A percentile compares a stretch with the other conserved stretches of the same genome.
Conservation (phyloP, 2,329 filamentous ascomycete genomes). For the Chrysosporium keratinophilum region DNA sequence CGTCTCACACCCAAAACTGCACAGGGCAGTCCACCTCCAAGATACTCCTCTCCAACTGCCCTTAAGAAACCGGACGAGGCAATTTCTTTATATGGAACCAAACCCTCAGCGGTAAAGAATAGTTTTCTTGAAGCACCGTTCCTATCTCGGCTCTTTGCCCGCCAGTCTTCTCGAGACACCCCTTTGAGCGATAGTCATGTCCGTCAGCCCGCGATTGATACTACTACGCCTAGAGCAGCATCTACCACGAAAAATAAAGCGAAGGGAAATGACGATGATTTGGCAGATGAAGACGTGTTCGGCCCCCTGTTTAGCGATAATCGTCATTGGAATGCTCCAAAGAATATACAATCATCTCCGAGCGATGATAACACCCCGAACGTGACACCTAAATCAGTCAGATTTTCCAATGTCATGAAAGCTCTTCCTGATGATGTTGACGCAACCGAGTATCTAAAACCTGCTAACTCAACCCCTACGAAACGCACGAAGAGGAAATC, state of each 20-base stretch:
- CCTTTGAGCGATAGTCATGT: background rate
- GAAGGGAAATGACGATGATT: background rate
- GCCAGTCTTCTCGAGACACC: background rate
- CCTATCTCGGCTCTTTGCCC: background rate
- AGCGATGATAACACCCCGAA: background rate
- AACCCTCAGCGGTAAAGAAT: background rate
- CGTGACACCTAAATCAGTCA: background rate
- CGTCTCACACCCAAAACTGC: background rate
- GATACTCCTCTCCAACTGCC: background rate
- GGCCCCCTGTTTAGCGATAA: background rate
- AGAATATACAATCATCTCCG: background rate
- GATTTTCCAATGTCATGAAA: background rate
- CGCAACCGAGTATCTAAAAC: background rate
- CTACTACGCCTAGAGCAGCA: background rate
- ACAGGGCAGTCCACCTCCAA: background rate
- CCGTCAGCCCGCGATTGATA: background rate
- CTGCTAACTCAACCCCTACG: background rate
- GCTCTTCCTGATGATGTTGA: background rate
- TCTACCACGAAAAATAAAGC: background rate
- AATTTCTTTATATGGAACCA: conserved; percentile 1
- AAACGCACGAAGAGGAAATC: background rate
- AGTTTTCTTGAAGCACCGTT: background rate
- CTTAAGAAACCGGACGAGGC: background rate
- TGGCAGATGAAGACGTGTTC: background rate
- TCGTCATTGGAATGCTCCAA: background rate